Base-by-base conservation (phyloP, 2,329 filamentous ascomycete species). In the Tolypocladium tundrense region DNA sequence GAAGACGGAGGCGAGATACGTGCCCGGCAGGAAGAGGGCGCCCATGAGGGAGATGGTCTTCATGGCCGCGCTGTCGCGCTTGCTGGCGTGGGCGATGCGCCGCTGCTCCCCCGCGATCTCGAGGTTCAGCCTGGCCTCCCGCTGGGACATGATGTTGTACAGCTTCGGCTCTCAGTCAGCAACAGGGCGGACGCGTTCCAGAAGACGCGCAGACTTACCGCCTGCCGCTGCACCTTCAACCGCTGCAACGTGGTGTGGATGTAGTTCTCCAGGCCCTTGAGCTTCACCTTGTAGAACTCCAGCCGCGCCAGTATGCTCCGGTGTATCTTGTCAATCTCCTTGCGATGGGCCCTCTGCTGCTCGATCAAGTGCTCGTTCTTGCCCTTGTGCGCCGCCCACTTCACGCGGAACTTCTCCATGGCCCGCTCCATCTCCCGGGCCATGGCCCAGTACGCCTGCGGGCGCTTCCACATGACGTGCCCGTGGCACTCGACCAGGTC, bases 111-210 rank as follows among this genome's bases (percentile, higher is more conserved):
- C 79, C 9, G 82, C 82, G 69, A 84, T 86, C 66, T 85, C 77
- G 54, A 87, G 79, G 63, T 84, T 85, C 58, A 87, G 77, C 60
- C 84, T 81, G 6, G 81, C 83, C 67, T 86, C 84, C 56, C 83
- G 81, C 70, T 86, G 83, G 4, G 82, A 81, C 67, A 86, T 85
- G 68, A 86, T 83, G 68, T 86, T 86, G 69, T 86, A 86, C 9
- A 87, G 72, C 82, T 85, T 58, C 8, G 4, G 16, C 48, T n/a
- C 9, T 37, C 39, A 40, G n/a, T 55, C 8, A 43, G 53, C 54
- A 39, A 56, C 40, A 3, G 27, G 14, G 10, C 9, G 1, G 4
- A 35, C 14, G 33, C 8, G 3, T 31, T 10, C 4, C 3, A 35
- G 33, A 2, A 3, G 21, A 19, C 40, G 53, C 9, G 10, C 42